A percentile compares a stretch with the other conserved stretches of the same genome.
Evolutionary conservation across 768 basidiomycete species (phyloP).

Genomic region (Porphyrellus cyaneotinctus): DNA sequence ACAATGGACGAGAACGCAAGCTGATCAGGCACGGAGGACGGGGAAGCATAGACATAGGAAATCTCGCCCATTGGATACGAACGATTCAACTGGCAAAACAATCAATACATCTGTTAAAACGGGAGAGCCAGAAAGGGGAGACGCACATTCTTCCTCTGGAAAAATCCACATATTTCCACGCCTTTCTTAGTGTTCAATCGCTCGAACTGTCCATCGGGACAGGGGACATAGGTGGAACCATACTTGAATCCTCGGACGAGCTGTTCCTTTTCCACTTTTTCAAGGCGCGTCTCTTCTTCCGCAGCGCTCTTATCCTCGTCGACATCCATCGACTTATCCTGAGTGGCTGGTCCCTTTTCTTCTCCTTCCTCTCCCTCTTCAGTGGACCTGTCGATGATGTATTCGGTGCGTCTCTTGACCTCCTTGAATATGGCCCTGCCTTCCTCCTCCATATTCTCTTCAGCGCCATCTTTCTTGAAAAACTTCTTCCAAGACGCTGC

Average conservation of each 20-base stretch:
- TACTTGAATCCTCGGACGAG: conserved; percentile 84
- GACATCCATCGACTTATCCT: conserved; percentile 18
- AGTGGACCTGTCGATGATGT: conserved; percentile 47
- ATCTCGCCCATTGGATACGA: conserved; percentile 83
- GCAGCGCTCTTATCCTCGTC: conserved; percentile 33
- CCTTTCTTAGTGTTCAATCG: conserved; percentile 73
- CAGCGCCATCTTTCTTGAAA: conserved; percentile 33
- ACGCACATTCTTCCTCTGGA: conserved; percentile 60
- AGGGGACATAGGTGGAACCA: conserved; percentile 82
- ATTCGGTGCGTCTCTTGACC: conserved; percentile 48
- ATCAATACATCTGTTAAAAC: background rate
- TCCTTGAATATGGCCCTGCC: conserved; percentile 36
- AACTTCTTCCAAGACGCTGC: conserved; percentile 71
- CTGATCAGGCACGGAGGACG: conserved; percentile 61
- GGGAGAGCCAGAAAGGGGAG: background rate
- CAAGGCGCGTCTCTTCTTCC: conserved; percentile 36
- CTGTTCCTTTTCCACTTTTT: conserved; percentile 72
- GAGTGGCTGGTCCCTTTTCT: conserved; percentile 17
- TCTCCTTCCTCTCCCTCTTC: conserved; percentile 35
- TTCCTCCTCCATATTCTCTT: conserved; percentile 26
- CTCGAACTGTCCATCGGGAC: conserved; percentile 81
- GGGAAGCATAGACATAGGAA: conserved; percentile 80
- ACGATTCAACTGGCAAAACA: conserved; percentile 62
- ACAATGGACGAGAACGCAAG: conserved; percentile 85
- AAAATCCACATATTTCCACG: conserved; percentile 86